phyloP scores from a whole-genome alignment of 2,329 filamentous ascomycete genomes.

The Helotiales sp. region DNA sequence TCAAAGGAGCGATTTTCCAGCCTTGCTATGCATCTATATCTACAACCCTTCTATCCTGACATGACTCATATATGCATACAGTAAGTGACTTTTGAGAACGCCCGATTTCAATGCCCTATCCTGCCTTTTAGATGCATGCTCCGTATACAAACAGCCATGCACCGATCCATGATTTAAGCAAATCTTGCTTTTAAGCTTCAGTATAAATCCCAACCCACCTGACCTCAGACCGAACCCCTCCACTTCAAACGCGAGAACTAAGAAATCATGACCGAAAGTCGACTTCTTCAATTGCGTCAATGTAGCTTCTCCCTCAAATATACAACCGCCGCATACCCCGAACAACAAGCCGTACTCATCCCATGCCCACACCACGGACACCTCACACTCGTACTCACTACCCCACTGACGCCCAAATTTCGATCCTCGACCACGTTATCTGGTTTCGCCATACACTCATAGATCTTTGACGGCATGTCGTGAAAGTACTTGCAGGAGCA shows the following conservation, averaged over 20 bases:
- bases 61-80: neutral
- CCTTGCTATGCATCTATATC: neutral
- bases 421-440: slow-evolving; percentile 54
- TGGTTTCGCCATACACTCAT: slow-evolving; percentile 63
- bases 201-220: too few species aligned
- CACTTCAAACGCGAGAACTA: neutral
- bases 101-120: neutral
- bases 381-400: slow-evolving; percentile 60
- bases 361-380: slow-evolving; percentile 73
- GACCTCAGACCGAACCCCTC: neutral
- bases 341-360: slow-evolving; percentile 69
- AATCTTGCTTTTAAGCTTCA: too few species aligned
- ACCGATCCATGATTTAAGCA: too few species aligned
- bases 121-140: too few species aligned
- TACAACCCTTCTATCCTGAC: neutral
- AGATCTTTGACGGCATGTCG: slow-evolving; percentile 64
- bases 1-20: too few species aligned
- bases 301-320: slow-evolving; percentile 65
- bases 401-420: slow-evolving; percentile 52
- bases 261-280: too few species aligned
- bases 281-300: slow-evolving; percentile 29
- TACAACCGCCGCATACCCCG: slow-evolving; percentile 66
- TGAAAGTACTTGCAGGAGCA: slow-evolving; percentile 65
- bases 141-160: too few species aligned
- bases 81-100: neutral